These are phyloP conservation scores for Medicago truncatula DNA, from an alignment of 306 rosid genomes.

Conservation along the genomic window DNA sequence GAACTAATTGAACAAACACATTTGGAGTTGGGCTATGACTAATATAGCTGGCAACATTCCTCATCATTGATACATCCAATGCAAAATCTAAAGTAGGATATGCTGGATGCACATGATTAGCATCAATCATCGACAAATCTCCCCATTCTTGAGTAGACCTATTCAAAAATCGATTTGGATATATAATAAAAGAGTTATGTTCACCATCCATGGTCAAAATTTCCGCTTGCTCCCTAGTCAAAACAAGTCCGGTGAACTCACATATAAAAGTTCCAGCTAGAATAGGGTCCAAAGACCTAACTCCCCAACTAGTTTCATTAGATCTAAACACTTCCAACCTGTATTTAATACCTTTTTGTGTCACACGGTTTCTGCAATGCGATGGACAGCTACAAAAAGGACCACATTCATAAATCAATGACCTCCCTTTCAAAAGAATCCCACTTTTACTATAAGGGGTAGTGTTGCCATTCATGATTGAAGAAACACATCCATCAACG, in stretches of 20 bases:
- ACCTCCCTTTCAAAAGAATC: slow-evolving; percentile 61
- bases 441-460: slow-evolving; percentile 73
- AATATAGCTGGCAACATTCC: slow-evolving; percentile 94
- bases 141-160: slow-evolving; percentile 91
- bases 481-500: no score
- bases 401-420: slow-evolving; percentile 62
- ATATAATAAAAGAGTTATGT: slow-evolving; percentile 44
- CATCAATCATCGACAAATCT: slow-evolving; percentile 67
- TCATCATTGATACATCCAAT: slow-evolving; percentile 89
- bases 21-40: slow-evolving; percentile 87
- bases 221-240: slow-evolving; percentile 80
- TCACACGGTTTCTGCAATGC: slow-evolving; percentile 71
- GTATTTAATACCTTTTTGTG: slow-evolving; percentile 70
- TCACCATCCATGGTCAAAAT: slow-evolving; percentile 91
- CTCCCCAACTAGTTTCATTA: slow-evolving; percentile 95
- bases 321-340: slow-evolving; percentile 90
- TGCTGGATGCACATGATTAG: slow-evolving; percentile 71
- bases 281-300: slow-evolving; percentile 89
- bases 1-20: slow-evolving; percentile 84
- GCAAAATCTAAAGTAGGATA: slow-evolving; percentile 94
- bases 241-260: slow-evolving; percentile 87
- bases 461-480: no score
- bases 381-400: slow-evolving; percentile 74
- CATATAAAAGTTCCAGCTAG: slow-evolving; percentile 91
- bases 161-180: slow-evolving; percentile 75